Percentiles rank a stretch among this genome's conserved stretches.
phyloP scores from a whole-genome alignment of 2,329 filamentous ascomycete genomes.

The Pezicula rhizophila region DNA sequence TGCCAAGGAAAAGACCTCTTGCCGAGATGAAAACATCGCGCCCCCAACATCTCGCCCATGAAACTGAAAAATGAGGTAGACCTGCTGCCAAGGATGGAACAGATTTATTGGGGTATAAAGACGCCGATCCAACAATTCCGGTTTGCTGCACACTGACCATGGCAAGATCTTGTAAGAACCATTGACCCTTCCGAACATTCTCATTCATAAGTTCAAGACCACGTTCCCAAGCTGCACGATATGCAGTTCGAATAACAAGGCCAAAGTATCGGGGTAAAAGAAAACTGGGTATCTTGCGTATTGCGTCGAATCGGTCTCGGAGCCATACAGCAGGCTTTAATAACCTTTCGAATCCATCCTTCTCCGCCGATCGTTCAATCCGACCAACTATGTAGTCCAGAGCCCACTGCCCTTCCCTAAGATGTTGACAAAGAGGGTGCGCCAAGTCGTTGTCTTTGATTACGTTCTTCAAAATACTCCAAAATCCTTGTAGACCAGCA shows the following conservation, averaged over 20 bases:
- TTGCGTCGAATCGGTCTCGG: slow-evolving; percentile 75
- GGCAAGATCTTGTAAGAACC: slow-evolving; percentile 80
- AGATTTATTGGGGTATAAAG: slow-evolving; percentile 76
- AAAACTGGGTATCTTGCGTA: slow-evolving; percentile 81
- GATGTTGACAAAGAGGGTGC: slow-evolving; percentile 87
- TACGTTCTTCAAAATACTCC: slow-evolving; percentile 81
- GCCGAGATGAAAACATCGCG: slow-evolving; percentile 95
- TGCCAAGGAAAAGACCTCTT: slow-evolving; percentile 84
- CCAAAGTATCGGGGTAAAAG: slow-evolving; percentile 90
- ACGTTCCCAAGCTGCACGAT: slow-evolving; percentile 74
- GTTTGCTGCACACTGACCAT: slow-evolving; percentile 91
- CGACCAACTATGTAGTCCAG: slow-evolving; percentile 81
- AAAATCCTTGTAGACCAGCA: slow-evolving; percentile 97
- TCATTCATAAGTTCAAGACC: slow-evolving; percentile 73
- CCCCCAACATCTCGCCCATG: slow-evolving; percentile 96
- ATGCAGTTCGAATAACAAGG: slow-evolving; percentile 79
- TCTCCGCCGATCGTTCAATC: slow-evolving; percentile 64
- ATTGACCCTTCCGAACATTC: slow-evolving; percentile 74
- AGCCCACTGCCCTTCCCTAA: slow-evolving; percentile 87
- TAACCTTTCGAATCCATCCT: slow-evolving; percentile 56
- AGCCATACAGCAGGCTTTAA: slow-evolving; percentile 70
- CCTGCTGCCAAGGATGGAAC: slow-evolving; percentile 89
- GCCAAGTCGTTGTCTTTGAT: slow-evolving; percentile 86
- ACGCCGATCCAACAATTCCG: slow-evolving; percentile 83
- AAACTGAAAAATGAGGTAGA: slow-evolving; percentile 85